Conservation (phyloP, 306 rosid genomes). For the Vachellia pachyceras region DNA sequence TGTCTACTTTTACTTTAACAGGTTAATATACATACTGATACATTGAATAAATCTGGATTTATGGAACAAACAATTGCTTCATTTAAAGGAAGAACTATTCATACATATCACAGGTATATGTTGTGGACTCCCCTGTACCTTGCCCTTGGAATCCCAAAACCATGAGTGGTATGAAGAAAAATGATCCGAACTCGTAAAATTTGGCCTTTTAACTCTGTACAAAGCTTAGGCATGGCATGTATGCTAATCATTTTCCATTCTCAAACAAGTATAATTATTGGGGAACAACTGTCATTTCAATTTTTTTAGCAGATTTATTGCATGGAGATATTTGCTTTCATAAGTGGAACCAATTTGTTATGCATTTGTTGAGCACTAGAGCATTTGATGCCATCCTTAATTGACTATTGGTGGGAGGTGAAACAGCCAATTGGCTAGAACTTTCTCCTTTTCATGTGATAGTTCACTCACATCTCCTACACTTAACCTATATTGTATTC, state of each 20-base stretch:
- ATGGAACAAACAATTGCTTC: conserved; percentile 89
- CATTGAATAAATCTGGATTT: conserved; percentile 93
- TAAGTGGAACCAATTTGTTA: conserved; percentile 16
- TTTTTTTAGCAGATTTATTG: background rate
- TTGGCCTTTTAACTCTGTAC: background rate
- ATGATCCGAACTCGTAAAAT: background rate
- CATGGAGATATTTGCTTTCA: conserved; percentile 23
- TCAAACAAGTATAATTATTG: background rate
- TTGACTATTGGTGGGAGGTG: conserved; percentile 16
- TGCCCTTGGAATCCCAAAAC: background rate
- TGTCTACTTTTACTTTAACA: conserved; percentile 41
- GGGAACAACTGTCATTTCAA: conserved; percentile 19
- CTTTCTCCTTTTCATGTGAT: conserved; percentile 13
- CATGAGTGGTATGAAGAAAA: background rate
- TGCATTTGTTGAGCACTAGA: conserved; percentile 12
- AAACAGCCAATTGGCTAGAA: conserved; percentile 18
- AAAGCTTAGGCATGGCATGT: conserved; percentile 8
- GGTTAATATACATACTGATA: conserved; percentile 98
- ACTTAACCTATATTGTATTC: background rate
- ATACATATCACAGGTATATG: conserved; percentile 86
- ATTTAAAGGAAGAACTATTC: conserved; percentile 92
- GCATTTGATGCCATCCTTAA: conserved; percentile 22
- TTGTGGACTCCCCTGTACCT: background rate
- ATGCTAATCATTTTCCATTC: conserved; percentile 9
- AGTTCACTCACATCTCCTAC: conserved; percentile 8